A percentile compares a stretch with the other conserved stretches of the same genome.
Evolutionary conservation across 2,329 filamentous ascomycete genomes (phyloP).

Genomic region (Fusarium pilosicola): DNA sequence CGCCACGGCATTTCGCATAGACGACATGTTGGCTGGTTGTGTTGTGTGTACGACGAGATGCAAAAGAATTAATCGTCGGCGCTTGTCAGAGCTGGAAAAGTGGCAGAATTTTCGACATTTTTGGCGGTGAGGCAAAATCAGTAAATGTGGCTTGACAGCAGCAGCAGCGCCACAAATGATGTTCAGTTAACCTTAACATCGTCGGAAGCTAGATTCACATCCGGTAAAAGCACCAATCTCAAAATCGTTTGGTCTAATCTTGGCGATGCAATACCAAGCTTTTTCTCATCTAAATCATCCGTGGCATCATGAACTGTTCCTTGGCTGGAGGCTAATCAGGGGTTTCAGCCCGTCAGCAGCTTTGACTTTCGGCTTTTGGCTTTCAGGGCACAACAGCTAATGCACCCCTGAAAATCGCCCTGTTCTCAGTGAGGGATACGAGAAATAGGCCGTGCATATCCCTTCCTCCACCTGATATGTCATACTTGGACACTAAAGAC

Average conservation of each 20-base stretch:
- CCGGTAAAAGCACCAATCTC: background rate
- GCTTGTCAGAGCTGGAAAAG: conserved; percentile 1
- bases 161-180: conserved; percentile 17
- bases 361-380: background rate
- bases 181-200: conserved; percentile 14
- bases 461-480: conserved; percentile 12
- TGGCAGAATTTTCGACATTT: conserved; percentile 52
- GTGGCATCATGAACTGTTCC: background rate
- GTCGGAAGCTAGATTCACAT: conserved; percentile 15
- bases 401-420: conserved; percentile 20
- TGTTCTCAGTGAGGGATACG: background rate
- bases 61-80: conserved; percentile 16
- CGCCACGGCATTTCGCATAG: conserved; percentile 73
- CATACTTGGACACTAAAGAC: conserved; percentile 4
- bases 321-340: conserved; percentile 9
- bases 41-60: background rate
- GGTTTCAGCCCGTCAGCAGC: conserved; percentile 14
- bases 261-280: conserved; percentile 7
- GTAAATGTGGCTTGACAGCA: conserved; percentile 19
- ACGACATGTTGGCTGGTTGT: conserved; percentile 57
- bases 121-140: conserved; percentile 49
- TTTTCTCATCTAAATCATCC: background rate
- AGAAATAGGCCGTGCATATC: conserved; percentile 24
- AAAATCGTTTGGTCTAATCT: background rate
- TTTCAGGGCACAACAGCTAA: background rate